Percentiles rank a stretch among this genome's conserved stretches.
Conservation (phyloP, 2,329 filamentous ascomycete genomes). For the Phyllachora maydis region DNA sequence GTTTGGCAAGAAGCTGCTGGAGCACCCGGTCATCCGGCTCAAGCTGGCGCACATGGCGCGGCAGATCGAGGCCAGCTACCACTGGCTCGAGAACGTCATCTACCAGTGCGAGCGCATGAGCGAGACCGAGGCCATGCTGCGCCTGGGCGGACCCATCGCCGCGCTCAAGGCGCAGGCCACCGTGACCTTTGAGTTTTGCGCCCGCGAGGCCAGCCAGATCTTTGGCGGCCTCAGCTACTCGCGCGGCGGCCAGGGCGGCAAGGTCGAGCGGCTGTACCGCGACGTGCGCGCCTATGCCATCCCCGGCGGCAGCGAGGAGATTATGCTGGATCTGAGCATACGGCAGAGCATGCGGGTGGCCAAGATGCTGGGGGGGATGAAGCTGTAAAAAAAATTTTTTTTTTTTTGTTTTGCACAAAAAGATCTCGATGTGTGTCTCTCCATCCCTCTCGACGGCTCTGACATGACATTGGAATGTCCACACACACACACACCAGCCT, state of each 20-base stretch:
- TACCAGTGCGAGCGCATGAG: constrained; percentile 87
- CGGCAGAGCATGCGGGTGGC: constrained; percentile 61
- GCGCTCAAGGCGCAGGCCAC: constrained; percentile 87
- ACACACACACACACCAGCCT: too few relatives aligned
- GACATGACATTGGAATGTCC: too few relatives aligned
- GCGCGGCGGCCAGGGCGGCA: constrained; percentile 81
- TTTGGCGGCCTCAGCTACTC: constrained; percentile 89
- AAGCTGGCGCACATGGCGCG: constrained; percentile 97
- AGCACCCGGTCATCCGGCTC: constrained; percentile 91
- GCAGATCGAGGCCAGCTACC: constrained; percentile 92
- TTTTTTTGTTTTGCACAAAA: not conserved
- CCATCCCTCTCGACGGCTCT: too few relatives aligned
- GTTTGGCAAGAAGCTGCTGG: constrained; percentile 90
- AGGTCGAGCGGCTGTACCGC: constrained; percentile 85
- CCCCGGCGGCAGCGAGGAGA: constrained; percentile 90
- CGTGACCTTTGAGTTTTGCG: constrained; percentile 92
- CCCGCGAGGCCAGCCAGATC: constrained; percentile 88
- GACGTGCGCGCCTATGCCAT: constrained; percentile 95
- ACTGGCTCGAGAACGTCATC: constrained; percentile 90
- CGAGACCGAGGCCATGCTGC: constrained; percentile 88
- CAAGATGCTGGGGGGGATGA: constrained; percentile 88
- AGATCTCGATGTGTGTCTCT: not conserved
- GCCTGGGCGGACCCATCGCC: constrained; percentile 85
- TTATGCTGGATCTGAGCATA: constrained; percentile 95
- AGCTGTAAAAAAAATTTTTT: constrained; percentile 58